Base-by-base conservation (phyloP, 495 filamentous ascomycete species). In the Hypoxylon trugodes region DNA sequence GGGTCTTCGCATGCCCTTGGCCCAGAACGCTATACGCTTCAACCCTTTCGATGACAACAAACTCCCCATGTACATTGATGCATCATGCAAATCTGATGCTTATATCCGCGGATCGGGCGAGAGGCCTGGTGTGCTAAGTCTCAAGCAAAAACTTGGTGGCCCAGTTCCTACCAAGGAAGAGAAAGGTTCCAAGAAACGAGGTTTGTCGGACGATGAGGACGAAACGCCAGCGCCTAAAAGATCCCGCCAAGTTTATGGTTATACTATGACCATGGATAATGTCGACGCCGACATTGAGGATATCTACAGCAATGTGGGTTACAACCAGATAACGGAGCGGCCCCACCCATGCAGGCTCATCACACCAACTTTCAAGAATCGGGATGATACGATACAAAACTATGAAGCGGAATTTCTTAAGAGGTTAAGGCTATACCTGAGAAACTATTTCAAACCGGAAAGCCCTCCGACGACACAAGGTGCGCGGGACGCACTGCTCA, bases 61-160 rank as follows among this genome's bases (percentile, higher is more conserved):
- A 15, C 65, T 60, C 9, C 65, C 65, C 6, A 66, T 57, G 1
- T 71, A 59, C 22, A 24, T 71, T 8, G 65, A 71, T 16, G 68
- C 30, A 40, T 24, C 61, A 15, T 26, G 12, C 35, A 32, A 16
- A 2, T 41, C 42, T 1, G 25, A 61, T 1, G 52, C 59, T 15
- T 61, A 25, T 35, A 6, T 45, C 4, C 59, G 59, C 8, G 65
- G 68, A 13, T n/a, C 8, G 12, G 47, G 54, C 3, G 9, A 21
- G 12, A 43, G 64, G 10, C 64, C 68, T 5, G 68, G 68, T 5
- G 24, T 68, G 36, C 4, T 61, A 5, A 6, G 45, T 15, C n/a
- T 70, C 2, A 61, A 33, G 41, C 13, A 7, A 6, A 49, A 8
- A n/a, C 50, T 70, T 15, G 64, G 68, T 18, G 64, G 53, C 10